These are phyloP conservation scores for Malus hybrid DNA, from an alignment of 331 rosid genomes.

Conservation along the genomic window DNA sequence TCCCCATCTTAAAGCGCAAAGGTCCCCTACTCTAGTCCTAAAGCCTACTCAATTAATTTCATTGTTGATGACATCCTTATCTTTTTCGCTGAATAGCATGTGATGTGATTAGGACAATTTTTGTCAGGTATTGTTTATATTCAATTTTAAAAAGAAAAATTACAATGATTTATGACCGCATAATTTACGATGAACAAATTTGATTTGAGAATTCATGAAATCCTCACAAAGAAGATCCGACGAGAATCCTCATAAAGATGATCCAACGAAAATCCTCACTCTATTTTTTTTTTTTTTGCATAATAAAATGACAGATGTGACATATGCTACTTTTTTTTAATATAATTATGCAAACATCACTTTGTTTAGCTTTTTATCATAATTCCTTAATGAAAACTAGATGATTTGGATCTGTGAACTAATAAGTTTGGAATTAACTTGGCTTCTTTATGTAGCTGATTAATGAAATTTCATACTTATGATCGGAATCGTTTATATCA, in stretches of 20 bases:
- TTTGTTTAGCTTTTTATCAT: neutral
- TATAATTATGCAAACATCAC: neutral
- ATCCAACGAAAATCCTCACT: neutral
- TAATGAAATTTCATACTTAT: neutral
- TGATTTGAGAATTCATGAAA: no score
- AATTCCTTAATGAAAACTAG: neutral
- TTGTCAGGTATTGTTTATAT: accelerated
- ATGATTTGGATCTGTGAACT: neutral
- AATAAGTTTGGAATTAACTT: neutral
- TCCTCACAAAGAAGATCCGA: accelerated
- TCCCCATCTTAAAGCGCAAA: conserved; percentile 2
- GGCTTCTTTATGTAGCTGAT: neutral
- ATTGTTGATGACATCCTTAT: neutral
- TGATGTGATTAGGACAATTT: accelerated
- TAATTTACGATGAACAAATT: accelerated
- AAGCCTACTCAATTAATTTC: conserved; percentile 4
- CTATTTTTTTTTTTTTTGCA: neutral
- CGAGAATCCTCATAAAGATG: no score
- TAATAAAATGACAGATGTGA: neutral
- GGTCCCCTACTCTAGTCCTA: conserved; percentile 12
- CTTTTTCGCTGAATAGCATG: no score
- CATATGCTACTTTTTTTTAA: neutral
- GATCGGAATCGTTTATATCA: neutral
- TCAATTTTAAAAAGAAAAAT: no score
- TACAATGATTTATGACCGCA: no score